Percentiles rank a stretch among this genome's conserved stretches.
phyloP scores from a whole-genome alignment of 306 rosid species.

The Trichosanthes cucumerina region DNA sequence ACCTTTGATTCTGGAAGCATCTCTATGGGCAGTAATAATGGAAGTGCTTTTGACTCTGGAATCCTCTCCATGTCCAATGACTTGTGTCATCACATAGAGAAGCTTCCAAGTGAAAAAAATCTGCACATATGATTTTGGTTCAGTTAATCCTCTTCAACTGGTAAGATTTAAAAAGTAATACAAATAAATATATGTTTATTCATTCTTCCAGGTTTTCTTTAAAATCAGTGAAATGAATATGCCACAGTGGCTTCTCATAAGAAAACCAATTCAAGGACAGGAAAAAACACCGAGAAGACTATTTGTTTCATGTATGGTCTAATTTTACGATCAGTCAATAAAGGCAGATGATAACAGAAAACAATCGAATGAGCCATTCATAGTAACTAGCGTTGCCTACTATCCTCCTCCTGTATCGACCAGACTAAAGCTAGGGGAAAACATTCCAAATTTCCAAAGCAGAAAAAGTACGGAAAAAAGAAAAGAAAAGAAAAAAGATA shows the following conservation, averaged over 20 bases:
- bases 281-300: neutral
- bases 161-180: constrained; percentile 11
- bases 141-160: constrained; percentile 13
- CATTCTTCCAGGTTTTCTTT: neutral
- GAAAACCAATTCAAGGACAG: constrained; percentile 18
- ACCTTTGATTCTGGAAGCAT: constrained; percentile 12
- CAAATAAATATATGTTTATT: neutral
- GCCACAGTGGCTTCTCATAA: neutral
- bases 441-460: neutral
- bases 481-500: neutral
- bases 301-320: neutral
- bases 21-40: constrained; percentile 33
- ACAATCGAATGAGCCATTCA: neutral
- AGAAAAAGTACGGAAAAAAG: neutral
- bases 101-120: constrained; percentile 16
- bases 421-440: neutral
- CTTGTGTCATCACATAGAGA: constrained; percentile 33
- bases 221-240: constrained; percentile 5
- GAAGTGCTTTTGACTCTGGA: constrained; percentile 54
- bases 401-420: neutral
- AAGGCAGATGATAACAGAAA: too few relatives aligned
- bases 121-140: constrained; percentile 36
- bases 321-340: neutral
- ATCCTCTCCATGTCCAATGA: constrained; percentile 59
- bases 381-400: neutral